Evolutionary conservation across 2,329 filamentous ascomycete genomes (phyloP).

Genomic region (Scopulariopsis brevicaulis): DNA sequence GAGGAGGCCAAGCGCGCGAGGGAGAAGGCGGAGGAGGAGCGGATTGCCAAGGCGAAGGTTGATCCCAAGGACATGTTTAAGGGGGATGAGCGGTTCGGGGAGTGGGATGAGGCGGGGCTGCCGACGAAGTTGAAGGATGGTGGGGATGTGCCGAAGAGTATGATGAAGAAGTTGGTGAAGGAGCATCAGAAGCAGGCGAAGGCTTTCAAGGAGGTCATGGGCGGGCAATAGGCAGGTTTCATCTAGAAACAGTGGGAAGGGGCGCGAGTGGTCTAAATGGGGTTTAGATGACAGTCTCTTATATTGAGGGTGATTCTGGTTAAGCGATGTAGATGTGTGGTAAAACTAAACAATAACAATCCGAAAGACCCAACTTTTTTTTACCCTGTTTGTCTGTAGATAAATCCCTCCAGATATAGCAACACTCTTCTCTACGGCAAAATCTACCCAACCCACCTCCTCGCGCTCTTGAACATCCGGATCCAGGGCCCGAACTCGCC

Average conservation of each 20-base stretch:
- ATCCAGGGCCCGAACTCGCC: conserved; percentile 79
- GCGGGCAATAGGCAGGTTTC: not conserved
- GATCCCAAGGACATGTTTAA: conserved; percentile 45
- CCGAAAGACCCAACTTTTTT: no score
- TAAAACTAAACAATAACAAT: no score
- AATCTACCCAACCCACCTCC: conserved; percentile 66
- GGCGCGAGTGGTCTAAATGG: not conserved
- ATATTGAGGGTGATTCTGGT: no score
- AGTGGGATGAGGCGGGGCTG: conserved; percentile 74
- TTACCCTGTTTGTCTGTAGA: no score
- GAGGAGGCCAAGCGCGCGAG: conserved; percentile 40
- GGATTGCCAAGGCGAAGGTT: conserved; percentile 43
- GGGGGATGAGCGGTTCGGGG: conserved; percentile 48
- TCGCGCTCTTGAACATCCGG: conserved; percentile 75
- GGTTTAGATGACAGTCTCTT: not conserved
- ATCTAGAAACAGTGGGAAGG: not conserved
- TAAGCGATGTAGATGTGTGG: no score
- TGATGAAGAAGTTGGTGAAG: conserved; percentile 74
- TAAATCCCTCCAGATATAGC: no score
- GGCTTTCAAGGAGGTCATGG: conserved; percentile 48
- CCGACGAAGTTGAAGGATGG: conserved; percentile 69
- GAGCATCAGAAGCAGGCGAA: conserved; percentile 89
- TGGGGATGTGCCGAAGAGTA: conserved; percentile 69
- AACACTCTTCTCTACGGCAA: not conserved
- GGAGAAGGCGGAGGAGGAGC: conserved; percentile 40